Evolutionary conservation across 139 green algal species (phyloP).

Genomic region (Volvox reticuliferus): DNA sequence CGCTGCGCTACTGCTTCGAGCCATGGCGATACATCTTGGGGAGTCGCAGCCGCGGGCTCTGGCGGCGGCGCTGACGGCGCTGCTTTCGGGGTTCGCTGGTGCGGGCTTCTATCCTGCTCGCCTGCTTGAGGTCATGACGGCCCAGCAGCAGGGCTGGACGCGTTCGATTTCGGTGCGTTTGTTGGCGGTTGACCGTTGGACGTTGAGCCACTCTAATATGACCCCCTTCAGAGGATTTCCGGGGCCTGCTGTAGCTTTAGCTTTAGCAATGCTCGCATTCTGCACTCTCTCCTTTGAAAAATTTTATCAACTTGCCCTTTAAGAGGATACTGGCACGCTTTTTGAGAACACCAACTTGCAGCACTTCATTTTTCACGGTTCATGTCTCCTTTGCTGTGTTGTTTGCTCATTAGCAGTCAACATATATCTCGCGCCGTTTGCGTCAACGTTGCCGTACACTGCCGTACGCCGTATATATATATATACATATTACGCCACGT

Average conservation of each 20-base stretch:
- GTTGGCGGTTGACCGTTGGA: not conserved
- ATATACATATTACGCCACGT: not conserved
- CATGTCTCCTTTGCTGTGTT: no score
- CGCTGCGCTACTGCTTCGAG: not conserved
- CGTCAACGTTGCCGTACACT: not conserved
- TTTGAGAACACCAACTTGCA: no score
- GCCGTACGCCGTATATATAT: not conserved
- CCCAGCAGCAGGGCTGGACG: not conserved
- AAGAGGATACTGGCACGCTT: no score
- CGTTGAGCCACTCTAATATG: not conserved
- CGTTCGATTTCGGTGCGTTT: not conserved
- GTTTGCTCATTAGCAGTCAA: no score
- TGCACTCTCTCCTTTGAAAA: not conserved
- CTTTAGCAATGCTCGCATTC: not conserved
- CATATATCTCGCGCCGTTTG: not conserved
- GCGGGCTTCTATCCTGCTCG: not conserved
- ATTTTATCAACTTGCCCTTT: not conserved
- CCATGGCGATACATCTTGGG: not conserved
- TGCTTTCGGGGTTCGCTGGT: not conserved
- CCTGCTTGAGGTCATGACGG: not conserved
- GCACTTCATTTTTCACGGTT: no score
- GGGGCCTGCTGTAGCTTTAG: no score
- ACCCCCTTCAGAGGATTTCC: no score
- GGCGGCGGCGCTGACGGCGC: slow-evolving; percentile 18
- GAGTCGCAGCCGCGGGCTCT: not conserved